phyloP scores from a whole-genome alignment of 2,329 filamentous ascomycete species.

The Stagonosporopsis cucurbitacearum region DNA sequence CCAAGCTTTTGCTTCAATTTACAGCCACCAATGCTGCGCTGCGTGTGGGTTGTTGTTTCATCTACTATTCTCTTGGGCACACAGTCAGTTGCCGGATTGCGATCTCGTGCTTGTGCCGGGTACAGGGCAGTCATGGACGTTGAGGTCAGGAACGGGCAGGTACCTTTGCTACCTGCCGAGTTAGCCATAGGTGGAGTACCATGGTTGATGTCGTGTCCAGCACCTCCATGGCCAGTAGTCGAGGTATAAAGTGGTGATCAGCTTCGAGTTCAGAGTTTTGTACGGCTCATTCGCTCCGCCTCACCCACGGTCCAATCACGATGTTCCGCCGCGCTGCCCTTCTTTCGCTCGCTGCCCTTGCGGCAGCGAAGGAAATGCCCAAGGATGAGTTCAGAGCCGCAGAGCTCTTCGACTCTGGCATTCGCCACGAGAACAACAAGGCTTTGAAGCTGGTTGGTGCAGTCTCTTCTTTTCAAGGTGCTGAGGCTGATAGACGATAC shows the following conservation, averaged over 20 bases:
- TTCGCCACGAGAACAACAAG: slow-evolving; percentile 47
- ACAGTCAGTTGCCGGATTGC: slow-evolving; percentile 29
- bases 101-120: slow-evolving; percentile 20
- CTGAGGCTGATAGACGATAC: slow-evolving; percentile 27
- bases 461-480: not conserved
- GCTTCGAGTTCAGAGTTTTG: not conserved
- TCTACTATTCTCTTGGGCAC: slow-evolving; percentile 27
- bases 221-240: slow-evolving; percentile 14
- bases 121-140: slow-evolving; percentile 22
- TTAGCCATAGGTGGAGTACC: slow-evolving; percentile 30
- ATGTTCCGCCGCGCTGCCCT: slow-evolving; percentile 42
- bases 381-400: slow-evolving; percentile 45
- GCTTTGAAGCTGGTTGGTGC: slow-evolving; percentile 42
- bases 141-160: slow-evolving; percentile 37
- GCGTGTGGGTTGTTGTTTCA: slow-evolving; percentile 23
- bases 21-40: slow-evolving; percentile 36
- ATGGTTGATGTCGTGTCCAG: slow-evolving; percentile 10
- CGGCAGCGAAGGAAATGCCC: slow-evolving; percentile 42
- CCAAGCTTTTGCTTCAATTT: slow-evolving; percentile 42
- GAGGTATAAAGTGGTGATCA: slow-evolving; percentile 9
- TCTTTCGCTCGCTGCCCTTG: slow-evolving; percentile 44
- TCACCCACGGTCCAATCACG: slow-evolving; percentile 18
- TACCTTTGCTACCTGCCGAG: slow-evolving; percentile 36
- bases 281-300: slow-evolving; percentile 14
- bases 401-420: slow-evolving; percentile 50